Conservation (phyloP, 768 basidiomycete species). For the Flagelloscypha sp. region DNA sequence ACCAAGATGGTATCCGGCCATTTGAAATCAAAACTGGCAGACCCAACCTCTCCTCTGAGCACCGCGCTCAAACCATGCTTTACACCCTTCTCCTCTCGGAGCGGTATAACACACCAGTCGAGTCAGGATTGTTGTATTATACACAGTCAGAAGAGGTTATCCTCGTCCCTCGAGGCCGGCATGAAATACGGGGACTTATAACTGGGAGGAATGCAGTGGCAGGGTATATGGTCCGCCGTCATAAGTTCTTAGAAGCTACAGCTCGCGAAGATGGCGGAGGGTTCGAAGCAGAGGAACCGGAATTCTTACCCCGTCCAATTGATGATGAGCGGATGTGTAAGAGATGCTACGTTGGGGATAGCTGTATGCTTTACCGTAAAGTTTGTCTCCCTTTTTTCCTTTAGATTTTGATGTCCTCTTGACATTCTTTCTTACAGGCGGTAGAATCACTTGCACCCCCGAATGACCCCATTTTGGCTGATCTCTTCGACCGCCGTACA, state of each 20-base stretch:
- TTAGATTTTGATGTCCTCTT: slow-evolving; percentile 3
- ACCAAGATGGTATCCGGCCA: slow-evolving; percentile 46
- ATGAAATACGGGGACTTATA: slow-evolving; percentile 83
- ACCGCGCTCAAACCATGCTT: slow-evolving; percentile 96
- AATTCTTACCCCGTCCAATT: slow-evolving; percentile 84
- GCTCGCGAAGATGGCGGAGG: slow-evolving; percentile 11
- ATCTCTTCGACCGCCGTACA: slow-evolving; percentile 71
- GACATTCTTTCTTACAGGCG: slow-evolving; percentile 33
- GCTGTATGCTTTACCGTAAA: slow-evolving; percentile 92
- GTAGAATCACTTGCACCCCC: slow-evolving; percentile 56
- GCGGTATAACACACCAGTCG: slow-evolving; percentile 77
- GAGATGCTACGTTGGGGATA: slow-evolving; percentile 73
- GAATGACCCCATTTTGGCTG: slow-evolving; percentile 43
- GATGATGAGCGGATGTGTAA: slow-evolving; percentile 75
- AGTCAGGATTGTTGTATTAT: slow-evolving; percentile 85
- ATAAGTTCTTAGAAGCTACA: slow-evolving; percentile 6
- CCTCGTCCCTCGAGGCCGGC: slow-evolving; percentile 66
- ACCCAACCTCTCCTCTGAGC: slow-evolving; percentile 67
- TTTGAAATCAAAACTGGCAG: slow-evolving; percentile 97
- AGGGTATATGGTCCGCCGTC: slow-evolving; percentile 56
- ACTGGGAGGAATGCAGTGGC: slow-evolving; percentile 80
- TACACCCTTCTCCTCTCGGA: slow-evolving; percentile 89
- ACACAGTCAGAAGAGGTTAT: slow-evolving; percentile 87
- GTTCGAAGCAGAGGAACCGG: slow-evolving; percentile 26
- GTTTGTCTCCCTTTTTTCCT: slow-evolving; percentile 24